phyloP scores from a whole-genome alignment of 805 yeast species.

The Nakazawaea peltata region DNA sequence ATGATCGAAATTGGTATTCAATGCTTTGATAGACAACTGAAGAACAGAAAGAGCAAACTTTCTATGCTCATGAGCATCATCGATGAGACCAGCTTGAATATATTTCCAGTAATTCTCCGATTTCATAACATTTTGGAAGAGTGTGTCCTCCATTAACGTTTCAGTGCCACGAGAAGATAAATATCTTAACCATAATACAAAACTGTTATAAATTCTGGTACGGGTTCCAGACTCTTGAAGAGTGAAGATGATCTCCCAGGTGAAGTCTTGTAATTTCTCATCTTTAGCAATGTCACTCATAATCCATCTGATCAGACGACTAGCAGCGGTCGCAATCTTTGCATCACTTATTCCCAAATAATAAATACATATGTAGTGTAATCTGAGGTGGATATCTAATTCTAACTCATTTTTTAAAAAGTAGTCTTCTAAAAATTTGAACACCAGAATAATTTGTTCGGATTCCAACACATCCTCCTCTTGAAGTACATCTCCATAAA shows the following conservation, averaged over 20 bases:
- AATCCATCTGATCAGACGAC: slow-evolving; percentile 49
- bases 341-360: slow-evolving; percentile 31
- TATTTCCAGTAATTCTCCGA: slow-evolving; percentile 42
- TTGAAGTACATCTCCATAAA: slow-evolving; percentile 9
- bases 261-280: slow-evolving; percentile 17
- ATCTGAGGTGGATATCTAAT: not conserved
- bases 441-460: slow-evolving; percentile 12
- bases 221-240: slow-evolving; percentile 22
- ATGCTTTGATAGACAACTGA: slow-evolving; percentile 46
- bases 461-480: slow-evolving; percentile 3
- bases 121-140: slow-evolving; percentile 23
- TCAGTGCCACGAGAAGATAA: slow-evolving; percentile 21
- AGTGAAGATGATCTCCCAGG: slow-evolving; percentile 40
- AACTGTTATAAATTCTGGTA: slow-evolving; percentile 31
- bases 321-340: slow-evolving; percentile 25
- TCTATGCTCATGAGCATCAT: slow-evolving; percentile 54
- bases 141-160: slow-evolving; percentile 6
- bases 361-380: slow-evolving; percentile 24
- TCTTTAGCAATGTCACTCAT: slow-evolving; percentile 22
- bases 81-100: slow-evolving; percentile 49
- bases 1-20: slow-evolving; percentile 25
- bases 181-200: slow-evolving; percentile 49
- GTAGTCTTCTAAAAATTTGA: slow-evolving; percentile 29
- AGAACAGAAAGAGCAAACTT: slow-evolving; percentile 63
- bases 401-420: slow-evolving; percentile 19